phyloP scores from a whole-genome alignment of 345 rosid genomes.

The Citropsis articulata region DNA sequence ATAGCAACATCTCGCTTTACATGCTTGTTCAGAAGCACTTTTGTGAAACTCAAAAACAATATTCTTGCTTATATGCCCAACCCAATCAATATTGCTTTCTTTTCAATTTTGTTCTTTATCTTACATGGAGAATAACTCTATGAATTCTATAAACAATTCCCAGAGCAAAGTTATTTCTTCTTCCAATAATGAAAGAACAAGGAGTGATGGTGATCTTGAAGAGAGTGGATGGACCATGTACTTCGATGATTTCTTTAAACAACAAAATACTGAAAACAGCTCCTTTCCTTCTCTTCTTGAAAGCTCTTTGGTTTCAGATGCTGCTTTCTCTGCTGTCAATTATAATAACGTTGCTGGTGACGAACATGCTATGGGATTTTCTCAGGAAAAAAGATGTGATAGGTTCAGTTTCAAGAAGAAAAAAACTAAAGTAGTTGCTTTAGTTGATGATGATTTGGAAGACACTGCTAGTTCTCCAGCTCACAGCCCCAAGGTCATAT shows the following conservation, averaged over 20 bases:
- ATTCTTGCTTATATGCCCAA: background rate
- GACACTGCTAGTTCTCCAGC: slow-evolving; percentile 63
- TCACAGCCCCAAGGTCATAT: slow-evolving; percentile 44
- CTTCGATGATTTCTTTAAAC: slow-evolving; percentile 43
- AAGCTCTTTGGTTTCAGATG: slow-evolving; percentile 38
- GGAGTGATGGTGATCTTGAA: slow-evolving; percentile 3
- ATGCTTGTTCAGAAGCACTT: background rate
- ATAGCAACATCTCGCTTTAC: background rate
- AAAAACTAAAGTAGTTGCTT: slow-evolving; percentile 18
- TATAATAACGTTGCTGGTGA: background rate
- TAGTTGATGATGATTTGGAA: slow-evolving; percentile 46
- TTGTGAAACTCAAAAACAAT: background rate
- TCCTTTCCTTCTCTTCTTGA: slow-evolving; percentile 17
- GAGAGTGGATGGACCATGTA: slow-evolving; percentile 71
- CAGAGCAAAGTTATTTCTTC: slow-evolving; percentile 2
- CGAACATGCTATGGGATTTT: background rate
- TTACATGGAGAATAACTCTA: slow-evolving; percentile 17
- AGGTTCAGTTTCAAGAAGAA: slow-evolving; percentile 35
- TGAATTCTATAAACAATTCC: slow-evolving; percentile 10
- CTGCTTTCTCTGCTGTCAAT: slow-evolving; percentile 33
- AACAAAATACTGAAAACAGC: slow-evolving; percentile 1
- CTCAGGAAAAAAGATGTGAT: slow-evolving; percentile 1
- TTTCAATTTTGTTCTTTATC: background rate
- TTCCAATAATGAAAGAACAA: background rate
- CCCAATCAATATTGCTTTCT: background rate